Percentiles rank a stretch among this genome's conserved stretches.
These are phyloP conservation scores for Saccharomycopsis fermentans DNA, from an alignment of 805 yeast species.

Conservation along the genomic window DNA sequence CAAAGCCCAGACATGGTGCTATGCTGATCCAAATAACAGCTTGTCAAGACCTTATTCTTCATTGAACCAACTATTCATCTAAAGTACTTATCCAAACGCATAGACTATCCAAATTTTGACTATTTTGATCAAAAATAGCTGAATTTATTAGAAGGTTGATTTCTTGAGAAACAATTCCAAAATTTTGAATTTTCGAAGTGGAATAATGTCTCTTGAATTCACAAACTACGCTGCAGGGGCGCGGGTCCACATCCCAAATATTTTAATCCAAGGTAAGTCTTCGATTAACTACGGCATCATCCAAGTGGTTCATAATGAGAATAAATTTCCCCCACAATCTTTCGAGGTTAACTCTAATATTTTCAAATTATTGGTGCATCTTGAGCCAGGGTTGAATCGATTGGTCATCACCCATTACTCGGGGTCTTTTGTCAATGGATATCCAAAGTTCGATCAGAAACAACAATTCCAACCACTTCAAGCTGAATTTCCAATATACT, in stretches of 20 bases:
- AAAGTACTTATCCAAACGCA: too few species aligned
- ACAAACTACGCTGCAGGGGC: conserved; percentile 17
- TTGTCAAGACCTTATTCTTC: too few species aligned
- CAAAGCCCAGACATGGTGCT: too few species aligned
- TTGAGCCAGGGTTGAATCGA: conserved; percentile 58
- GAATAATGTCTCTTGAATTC: conserved; percentile 4
- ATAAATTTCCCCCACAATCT: conserved; percentile 52
- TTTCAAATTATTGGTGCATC: conserved; percentile 67
- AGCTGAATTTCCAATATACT: conserved; percentile 30
- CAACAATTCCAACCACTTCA: conserved; percentile 7
- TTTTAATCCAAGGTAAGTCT: conserved; percentile 40
- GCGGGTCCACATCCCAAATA: conserved; percentile 38
- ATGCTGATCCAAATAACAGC: too few species aligned
- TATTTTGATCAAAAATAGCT: too few species aligned
- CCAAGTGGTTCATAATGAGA: conserved; percentile 33
- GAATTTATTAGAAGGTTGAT: too few species aligned
- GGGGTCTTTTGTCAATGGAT: conserved; percentile 29
- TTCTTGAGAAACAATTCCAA: background rate
- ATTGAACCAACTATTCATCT: too few species aligned
- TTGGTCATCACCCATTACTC: conserved; percentile 41
- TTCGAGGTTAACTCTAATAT: conserved; percentile 60
- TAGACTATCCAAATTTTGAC: too few species aligned
- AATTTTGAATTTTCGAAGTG: background rate
- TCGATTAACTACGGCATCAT: conserved; percentile 28
- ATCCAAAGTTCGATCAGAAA: conserved; percentile 17